A percentile compares a stretch with the other conserved stretches of the same genome.
phyloP scores from a whole-genome alignment of 2,329 filamentous ascomycete species.

The Neoscytalidium dimidiatum region DNA sequence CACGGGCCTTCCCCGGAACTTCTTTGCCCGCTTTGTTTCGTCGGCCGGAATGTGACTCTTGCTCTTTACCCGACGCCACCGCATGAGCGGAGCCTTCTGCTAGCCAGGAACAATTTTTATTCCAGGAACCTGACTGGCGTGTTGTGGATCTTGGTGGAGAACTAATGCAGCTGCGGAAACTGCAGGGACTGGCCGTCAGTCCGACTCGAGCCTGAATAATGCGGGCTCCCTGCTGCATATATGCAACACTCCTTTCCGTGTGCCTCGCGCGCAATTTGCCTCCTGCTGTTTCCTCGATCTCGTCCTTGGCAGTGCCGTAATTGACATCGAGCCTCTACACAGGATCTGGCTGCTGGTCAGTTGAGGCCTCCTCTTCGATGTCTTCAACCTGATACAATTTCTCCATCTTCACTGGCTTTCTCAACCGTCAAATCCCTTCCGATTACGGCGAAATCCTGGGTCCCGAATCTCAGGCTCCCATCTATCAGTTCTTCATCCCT shows the following conservation, averaged over 20 bases:
- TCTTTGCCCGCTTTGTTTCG: neutral
- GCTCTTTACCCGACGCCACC: neutral
- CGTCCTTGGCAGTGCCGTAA: neutral
- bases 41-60: neutral
- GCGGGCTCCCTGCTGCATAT: neutral
- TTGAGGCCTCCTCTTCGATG: neutral
- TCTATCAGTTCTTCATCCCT: neutral
- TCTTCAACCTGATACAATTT: neutral
- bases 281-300: neutral
- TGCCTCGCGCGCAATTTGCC: neutral
- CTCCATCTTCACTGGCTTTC: neutral
- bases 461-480: neutral
- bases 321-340: neutral
- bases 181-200: neutral
- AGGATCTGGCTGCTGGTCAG: neutral
- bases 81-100: neutral
- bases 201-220: neutral
- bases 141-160: no score
- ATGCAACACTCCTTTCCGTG: neutral
- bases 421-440: neutral
- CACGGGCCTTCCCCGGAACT: neutral
- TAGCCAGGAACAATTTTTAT: neutral
- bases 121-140: neutral
- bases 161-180: neutral
- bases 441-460: neutral